Percentiles rank a stretch among this genome's conserved stretches.
These are phyloP conservation scores for Russula sp. DNA, from an alignment of 768 basidiomycete species.

Conservation along the genomic window DNA sequence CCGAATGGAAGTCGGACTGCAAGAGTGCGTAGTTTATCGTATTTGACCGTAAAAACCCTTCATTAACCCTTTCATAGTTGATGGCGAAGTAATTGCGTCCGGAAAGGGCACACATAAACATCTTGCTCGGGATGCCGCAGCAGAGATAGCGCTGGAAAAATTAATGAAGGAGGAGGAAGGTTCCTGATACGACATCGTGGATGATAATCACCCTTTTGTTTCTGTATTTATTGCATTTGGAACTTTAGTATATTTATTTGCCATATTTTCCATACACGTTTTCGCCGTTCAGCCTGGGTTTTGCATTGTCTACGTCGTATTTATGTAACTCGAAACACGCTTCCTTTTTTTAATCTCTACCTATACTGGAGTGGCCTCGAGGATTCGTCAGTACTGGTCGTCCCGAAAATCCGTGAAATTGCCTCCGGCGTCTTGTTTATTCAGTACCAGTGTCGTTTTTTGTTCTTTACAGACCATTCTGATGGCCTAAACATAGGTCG, in stretches of 20 bases:
- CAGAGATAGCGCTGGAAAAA: conserved; percentile 17
- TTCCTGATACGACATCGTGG: conserved; percentile 1
- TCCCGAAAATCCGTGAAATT: neutral
- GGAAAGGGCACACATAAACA: conserved; percentile 29
- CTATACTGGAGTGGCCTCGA: neutral
- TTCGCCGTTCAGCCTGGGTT: neutral
- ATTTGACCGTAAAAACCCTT: neutral
- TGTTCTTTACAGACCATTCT: neutral
- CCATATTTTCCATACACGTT: conserved; percentile 10
- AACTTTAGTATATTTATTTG: conserved; percentile 12
- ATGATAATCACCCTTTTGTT: neutral
- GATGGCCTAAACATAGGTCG: conserved; percentile 4
- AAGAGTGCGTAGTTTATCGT: conserved; percentile 43
- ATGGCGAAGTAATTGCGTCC: conserved; percentile 17
- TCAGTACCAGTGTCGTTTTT: conserved; percentile 10
- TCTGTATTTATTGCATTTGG: neutral
- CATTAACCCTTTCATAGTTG: conserved; percentile 22
- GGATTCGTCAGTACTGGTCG: neutral
- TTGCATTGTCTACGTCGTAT: conserved; percentile 16
- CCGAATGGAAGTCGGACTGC: conserved; percentile 54
- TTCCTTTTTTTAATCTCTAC: too few relatives aligned
- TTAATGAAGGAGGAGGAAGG: conserved; percentile 16
- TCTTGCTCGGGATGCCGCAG: conserved; percentile 23
- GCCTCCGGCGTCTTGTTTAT: neutral
- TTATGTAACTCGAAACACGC: conserved; percentile 13